Evolutionary conservation across 306 rosid genomes (phyloP).

Genomic region (Prunus fruticosa): DNA sequence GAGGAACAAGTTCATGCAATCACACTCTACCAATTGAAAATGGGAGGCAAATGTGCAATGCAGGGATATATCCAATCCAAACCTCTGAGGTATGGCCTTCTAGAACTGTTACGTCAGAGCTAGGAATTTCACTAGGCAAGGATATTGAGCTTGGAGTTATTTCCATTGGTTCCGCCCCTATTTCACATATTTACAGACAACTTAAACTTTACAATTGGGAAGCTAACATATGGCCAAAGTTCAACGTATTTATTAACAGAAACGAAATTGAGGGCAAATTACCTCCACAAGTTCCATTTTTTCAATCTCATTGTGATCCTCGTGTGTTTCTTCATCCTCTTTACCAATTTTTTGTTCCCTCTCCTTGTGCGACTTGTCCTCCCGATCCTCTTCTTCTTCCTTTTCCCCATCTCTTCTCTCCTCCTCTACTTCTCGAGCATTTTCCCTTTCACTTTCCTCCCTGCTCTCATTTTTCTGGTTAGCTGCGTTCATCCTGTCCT

Average conservation of each 20-base stretch:
- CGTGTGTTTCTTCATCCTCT: slow-evolving; percentile 24
- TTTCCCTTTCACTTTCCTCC: slow-evolving; percentile 29
- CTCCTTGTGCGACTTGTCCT: slow-evolving; percentile 26
- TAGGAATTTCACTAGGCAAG: slow-evolving; percentile 34
- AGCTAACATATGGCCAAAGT: neutral
- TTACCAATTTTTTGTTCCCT: slow-evolving; percentile 36
- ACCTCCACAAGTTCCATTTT: slow-evolving; percentile 40
- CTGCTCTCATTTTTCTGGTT: slow-evolving; percentile 32
- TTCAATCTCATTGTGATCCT: slow-evolving; percentile 26
- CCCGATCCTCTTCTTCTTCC: slow-evolving; percentile 28
- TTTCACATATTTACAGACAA: slow-evolving; percentile 8
- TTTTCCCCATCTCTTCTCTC: slow-evolving; percentile 37
- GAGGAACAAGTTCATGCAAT: slow-evolving; percentile 8
- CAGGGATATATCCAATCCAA: slow-evolving; percentile 18
- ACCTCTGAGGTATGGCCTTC: slow-evolving; percentile 78
- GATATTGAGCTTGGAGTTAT: slow-evolving; percentile 34
- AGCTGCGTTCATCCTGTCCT: slow-evolving; percentile 36
- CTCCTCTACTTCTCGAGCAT: slow-evolving; percentile 26
- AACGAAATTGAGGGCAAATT: neutral
- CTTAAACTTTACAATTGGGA: neutral
- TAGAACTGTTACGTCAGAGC: slow-evolving; percentile 43
- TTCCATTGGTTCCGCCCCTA: slow-evolving; percentile 72
- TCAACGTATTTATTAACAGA: neutral
- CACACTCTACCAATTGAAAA: neutral
- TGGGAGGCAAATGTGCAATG: slow-evolving; percentile 1